Evolutionary conservation across 495 filamentous ascomycete species (phyloP).

Genomic region (Penicillium robsamsonii): DNA sequence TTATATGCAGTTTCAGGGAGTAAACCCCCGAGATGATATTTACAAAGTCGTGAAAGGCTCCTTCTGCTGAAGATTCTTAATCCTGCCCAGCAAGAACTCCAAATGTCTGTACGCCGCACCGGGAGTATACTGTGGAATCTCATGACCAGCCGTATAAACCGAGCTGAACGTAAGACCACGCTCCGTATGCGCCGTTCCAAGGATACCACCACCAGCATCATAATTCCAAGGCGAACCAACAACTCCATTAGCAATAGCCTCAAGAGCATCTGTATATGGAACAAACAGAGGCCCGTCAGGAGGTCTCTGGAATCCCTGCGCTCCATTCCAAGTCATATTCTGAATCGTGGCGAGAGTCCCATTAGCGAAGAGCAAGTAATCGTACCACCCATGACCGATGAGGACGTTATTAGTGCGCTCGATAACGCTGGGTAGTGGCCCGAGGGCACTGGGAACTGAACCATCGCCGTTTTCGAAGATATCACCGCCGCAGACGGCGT

Average conservation of each 20-base stretch:
- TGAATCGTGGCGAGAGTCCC: slow-evolving; percentile 72
- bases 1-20: neutral
- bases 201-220: slow-evolving; percentile 51
- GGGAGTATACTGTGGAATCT: slow-evolving; percentile 60
- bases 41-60: slow-evolving; percentile 34
- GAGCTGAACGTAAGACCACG: slow-evolving; percentile 66
- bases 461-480: slow-evolving; percentile 57
- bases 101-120: slow-evolving; percentile 64
- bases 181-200: slow-evolving; percentile 64
- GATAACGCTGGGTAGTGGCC: slow-evolving; percentile 66
- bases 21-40: neutral
- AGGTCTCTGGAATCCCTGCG: slow-evolving; percentile 60
- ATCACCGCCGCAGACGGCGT: slow-evolving; percentile 54
- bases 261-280: slow-evolving; percentile 54
- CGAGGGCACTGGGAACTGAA: slow-evolving; percentile 48
- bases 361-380: slow-evolving; percentile 59
- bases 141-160: slow-evolving; percentile 60
- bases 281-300: slow-evolving; percentile 63
- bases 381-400: slow-evolving; percentile 61
- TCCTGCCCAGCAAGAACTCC: slow-evolving; percentile 64
- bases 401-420: slow-evolving; percentile 67
- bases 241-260: slow-evolving; percentile 23
- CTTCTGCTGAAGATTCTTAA: slow-evolving; percentile 40
- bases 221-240: slow-evolving; percentile 17
- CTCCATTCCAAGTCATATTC: slow-evolving; percentile 82